Percentiles rank a stretch among this genome's conserved stretches.
Conservation (phyloP, 106 monocot species). For the Xerophyta viscosa region DNA sequence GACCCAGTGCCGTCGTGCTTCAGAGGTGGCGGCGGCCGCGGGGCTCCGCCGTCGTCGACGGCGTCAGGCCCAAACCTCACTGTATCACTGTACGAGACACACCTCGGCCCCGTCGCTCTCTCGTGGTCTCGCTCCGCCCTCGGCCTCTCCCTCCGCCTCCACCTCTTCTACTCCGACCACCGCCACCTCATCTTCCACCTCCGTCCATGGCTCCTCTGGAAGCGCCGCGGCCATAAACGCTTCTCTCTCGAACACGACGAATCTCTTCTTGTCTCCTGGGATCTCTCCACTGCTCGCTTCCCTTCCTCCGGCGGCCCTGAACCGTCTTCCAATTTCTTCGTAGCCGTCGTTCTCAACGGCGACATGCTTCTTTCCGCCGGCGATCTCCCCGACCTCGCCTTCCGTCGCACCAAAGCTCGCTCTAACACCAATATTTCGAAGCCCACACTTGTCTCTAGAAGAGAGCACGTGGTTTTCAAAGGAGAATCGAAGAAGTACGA, state of each 20-base stretch:
- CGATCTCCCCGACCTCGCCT: constrained; percentile 33
- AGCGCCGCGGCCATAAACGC: constrained; percentile 40
- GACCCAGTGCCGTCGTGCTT: constrained; percentile 41
- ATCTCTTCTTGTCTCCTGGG: constrained; percentile 31
- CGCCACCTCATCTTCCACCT: constrained; percentile 32
- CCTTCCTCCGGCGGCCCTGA: constrained; percentile 43
- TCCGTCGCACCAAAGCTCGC: constrained; percentile 19
- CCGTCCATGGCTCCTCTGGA: constrained; percentile 75
- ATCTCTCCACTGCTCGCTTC: constrained; percentile 56
- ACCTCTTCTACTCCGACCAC: constrained; percentile 27
- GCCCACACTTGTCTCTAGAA: constrained; percentile 37
- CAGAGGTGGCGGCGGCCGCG: constrained; percentile 12
- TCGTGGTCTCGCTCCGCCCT: constrained; percentile 68
- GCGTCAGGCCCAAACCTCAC: constrained; percentile 36
- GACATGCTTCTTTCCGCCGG: constrained; percentile 59
- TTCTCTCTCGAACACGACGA: constrained; percentile 4
- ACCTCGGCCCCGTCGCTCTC: constrained; percentile 42
- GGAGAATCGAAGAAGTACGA: constrained; percentile 22
- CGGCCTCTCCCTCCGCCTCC: constrained; percentile 54
- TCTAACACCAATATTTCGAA: neutral
- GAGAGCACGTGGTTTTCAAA: constrained; percentile 57
- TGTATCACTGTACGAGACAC: constrained; percentile 78
- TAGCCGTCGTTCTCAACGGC: constrained; percentile 46
- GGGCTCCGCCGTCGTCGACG: constrained; percentile 11
- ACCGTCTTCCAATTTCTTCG: constrained; percentile 44